Conservation (phyloP, 176 grass and related monocot species). For the Pontederia crassipes region DNA sequence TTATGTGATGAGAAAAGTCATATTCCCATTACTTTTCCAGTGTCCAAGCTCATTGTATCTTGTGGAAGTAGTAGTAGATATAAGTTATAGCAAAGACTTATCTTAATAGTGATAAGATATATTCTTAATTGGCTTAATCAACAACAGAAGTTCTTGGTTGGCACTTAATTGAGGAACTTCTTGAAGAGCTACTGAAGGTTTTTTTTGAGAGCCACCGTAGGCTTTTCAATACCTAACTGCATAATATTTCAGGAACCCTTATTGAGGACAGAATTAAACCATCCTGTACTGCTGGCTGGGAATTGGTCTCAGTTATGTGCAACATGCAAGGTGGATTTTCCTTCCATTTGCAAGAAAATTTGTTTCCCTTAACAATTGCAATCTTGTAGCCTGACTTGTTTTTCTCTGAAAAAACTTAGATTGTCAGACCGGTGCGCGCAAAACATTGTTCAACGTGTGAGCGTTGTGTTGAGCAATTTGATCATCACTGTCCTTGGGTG, state of each 20-base stretch:
- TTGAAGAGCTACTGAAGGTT: too few relatives aligned
- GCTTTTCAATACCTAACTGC: background rate
- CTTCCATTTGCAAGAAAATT: conserved; percentile 8
- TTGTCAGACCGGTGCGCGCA: conserved; percentile 82
- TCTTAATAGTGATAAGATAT: too few relatives aligned
- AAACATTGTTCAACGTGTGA: conserved; percentile 99
- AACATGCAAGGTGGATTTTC: conserved; percentile 81
- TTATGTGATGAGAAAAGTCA: too few relatives aligned
- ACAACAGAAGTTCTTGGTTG: too few relatives aligned
- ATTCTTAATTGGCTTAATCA: too few relatives aligned
- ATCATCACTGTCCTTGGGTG: conserved; percentile 99
- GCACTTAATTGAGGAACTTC: too few relatives aligned
- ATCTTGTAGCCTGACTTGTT: conserved; percentile 11
- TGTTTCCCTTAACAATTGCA: background rate
- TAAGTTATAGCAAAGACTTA: too few relatives aligned
- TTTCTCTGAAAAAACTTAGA: conserved; percentile 43
- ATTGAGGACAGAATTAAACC: conserved; percentile 75
- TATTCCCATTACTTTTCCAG: too few relatives aligned
- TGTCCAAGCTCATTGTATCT: too few relatives aligned
- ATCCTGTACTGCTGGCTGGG: conserved; percentile 69
- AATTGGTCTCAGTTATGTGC: conserved; percentile 97
- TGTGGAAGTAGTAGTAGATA: too few relatives aligned
- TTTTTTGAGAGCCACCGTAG: too few relatives aligned
- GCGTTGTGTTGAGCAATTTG: conserved; percentile 98
- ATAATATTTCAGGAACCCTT: conserved; percentile 73